Percentiles rank a stretch among this genome's conserved stretches.
phyloP scores from a whole-genome alignment of 331 rosid species.

The Erythrophleum ivorense region DNA sequence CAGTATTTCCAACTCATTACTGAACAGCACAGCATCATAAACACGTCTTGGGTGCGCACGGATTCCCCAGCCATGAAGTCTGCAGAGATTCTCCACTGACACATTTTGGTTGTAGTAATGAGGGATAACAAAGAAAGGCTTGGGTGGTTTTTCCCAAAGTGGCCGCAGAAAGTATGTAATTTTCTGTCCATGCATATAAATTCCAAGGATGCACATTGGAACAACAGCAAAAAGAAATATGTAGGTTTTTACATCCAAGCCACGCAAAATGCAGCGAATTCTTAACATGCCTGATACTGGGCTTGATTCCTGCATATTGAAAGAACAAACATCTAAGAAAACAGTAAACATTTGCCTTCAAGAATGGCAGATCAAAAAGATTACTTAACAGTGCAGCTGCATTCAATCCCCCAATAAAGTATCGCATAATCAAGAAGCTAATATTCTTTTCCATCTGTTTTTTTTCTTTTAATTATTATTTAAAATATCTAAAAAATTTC shows the following conservation, averaged over 20 bases:
- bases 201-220: conserved; percentile 74
- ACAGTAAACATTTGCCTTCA: conserved; percentile 1
- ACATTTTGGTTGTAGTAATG: conserved; percentile 87
- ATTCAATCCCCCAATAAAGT: conserved; percentile 12
- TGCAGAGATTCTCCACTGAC: conserved; percentile 85
- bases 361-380: conserved; percentile 19
- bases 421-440: conserved; percentile 3
- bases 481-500: neutral
- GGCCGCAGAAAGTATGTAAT: conserved; percentile 97
- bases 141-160: conserved; percentile 92
- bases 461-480: neutral
- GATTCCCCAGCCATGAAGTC: conserved; percentile 92
- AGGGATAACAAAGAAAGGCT: conserved; percentile 77
- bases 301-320: conserved; percentile 74
- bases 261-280: conserved; percentile 89
- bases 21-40: conserved; percentile 92
- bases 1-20: conserved; percentile 91
- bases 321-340: conserved; percentile 31
- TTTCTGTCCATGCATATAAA: conserved; percentile 89
- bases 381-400: conserved; percentile 18
- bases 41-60: conserved; percentile 93
- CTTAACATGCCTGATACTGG: conserved; percentile 77
- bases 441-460: neutral
- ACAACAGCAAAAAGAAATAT: conserved; percentile 73
- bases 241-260: conserved; percentile 78